Conservation (phyloP, 257 asterid genomes). For the Primulina tabacum region DNA sequence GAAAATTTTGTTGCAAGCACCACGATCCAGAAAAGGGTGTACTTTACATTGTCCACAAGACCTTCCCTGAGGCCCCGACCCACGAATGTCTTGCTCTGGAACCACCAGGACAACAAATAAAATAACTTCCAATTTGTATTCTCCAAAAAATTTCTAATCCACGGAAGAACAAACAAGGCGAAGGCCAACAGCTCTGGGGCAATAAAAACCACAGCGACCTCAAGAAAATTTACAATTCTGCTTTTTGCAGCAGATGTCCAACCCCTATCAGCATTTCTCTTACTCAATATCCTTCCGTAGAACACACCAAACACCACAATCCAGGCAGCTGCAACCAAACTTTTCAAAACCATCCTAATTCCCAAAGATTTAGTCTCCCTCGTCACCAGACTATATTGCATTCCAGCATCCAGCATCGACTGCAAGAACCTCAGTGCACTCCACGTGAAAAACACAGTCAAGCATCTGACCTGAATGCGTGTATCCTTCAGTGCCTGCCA, state of each 20-base stretch:
- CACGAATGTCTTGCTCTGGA: constrained; percentile 85
- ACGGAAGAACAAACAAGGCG: constrained; percentile 75
- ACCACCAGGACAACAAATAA: constrained; percentile 93
- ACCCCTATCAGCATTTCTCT: constrained; percentile 47
- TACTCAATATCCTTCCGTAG: constrained; percentile 70
- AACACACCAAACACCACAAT: constrained; percentile 78
- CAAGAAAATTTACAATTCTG: constrained; percentile 65
- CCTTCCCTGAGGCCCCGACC: constrained; percentile 99
- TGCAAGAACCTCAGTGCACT: constrained; percentile 81
- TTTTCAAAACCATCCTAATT: constrained; percentile 80
- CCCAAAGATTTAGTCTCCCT: constrained; percentile 83
- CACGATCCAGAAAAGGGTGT: constrained; percentile 74
- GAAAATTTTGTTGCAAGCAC: constrained; percentile 81
- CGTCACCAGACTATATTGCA: constrained; percentile 82
- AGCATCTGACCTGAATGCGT: constrained; percentile 76
- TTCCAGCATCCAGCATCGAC: constrained; percentile 75
- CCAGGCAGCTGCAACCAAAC: constrained; percentile 80
- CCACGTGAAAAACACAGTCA: constrained; percentile 87
- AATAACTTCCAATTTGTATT: constrained; percentile 88
- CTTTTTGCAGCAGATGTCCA: constrained; percentile 50
- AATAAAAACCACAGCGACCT: constrained; percentile 64
- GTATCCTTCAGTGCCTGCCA: constrained; percentile 70
- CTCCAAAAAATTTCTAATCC: constrained; percentile 89
- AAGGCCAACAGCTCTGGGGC: constrained; percentile 80
- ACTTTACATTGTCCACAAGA: constrained; percentile 80